Conservation (phyloP, 495 filamentous ascomycete species). For the Tuber brumale region DNA sequence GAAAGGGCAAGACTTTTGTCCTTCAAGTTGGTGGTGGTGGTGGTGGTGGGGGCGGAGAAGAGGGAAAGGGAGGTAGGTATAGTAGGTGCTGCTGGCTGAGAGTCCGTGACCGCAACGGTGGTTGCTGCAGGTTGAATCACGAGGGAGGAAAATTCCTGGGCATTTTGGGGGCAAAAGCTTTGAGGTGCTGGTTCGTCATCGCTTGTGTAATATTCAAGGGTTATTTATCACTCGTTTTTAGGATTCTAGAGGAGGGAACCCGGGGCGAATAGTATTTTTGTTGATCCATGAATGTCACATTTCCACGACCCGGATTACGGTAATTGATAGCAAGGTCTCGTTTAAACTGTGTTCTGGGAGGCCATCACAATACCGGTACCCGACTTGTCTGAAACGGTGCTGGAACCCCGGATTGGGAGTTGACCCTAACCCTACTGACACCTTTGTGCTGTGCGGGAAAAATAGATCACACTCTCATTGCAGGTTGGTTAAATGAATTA, state of each 20-base stretch:
- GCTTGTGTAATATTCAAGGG: not conserved
- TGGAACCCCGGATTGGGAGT: not conserved
- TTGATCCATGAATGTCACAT: not conserved
- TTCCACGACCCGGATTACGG: not conserved
- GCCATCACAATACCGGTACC: not conserved
- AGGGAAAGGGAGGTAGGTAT: not conserved
- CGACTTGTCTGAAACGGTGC: not conserved
- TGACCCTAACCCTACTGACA: not conserved
- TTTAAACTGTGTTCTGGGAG: not conserved
- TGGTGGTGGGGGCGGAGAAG: slow-evolving; percentile 14
- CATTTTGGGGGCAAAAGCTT: slow-evolving; percentile 8
- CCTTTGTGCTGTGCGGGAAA: not conserved
- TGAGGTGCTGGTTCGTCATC: not conserved
- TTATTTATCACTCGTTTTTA: not conserved
- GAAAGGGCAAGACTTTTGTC: not conserved
- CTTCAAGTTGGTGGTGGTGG: slow-evolving; percentile 1
- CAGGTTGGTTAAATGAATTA: not conserved
- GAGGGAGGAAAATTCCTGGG: not conserved
- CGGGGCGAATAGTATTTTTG: not conserved
- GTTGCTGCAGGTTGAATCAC: slow-evolving; percentile 16
- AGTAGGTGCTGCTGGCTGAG: not conserved
- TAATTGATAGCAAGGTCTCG: not conserved
- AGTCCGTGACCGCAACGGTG: not conserved
- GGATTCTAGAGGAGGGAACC: not conserved
- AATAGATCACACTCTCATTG: not conserved